A percentile compares a stretch with the other conserved stretches of the same genome.
phyloP scores from a whole-genome alignment of 805 yeast genomes.

The Zygosaccharomyces bisporus region DNA sequence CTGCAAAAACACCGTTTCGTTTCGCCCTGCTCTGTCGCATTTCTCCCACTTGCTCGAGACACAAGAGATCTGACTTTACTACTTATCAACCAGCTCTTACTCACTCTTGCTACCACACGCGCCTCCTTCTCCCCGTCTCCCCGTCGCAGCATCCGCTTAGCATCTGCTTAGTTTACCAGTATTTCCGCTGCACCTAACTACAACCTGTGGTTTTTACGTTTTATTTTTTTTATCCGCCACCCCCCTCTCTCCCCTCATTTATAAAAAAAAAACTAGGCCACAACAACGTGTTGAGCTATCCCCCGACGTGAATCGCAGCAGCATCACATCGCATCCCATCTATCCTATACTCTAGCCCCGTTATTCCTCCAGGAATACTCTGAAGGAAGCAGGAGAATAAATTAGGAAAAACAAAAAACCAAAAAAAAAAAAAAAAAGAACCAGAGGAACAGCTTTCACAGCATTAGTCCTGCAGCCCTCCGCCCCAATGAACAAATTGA shows the following conservation, averaged over 20 bases:
- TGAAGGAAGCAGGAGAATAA: not conserved
- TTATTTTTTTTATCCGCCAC: not conserved
- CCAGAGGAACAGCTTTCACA: not conserved
- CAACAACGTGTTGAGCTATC: not conserved
- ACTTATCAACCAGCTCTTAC: not conserved
- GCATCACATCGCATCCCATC: not conserved
- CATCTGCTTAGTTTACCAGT: not conserved
- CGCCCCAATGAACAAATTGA: constrained; percentile 15
- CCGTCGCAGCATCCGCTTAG: too few species aligned
- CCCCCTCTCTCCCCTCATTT: not conserved
- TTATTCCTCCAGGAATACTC: too few species aligned
- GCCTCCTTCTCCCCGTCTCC: too few species aligned
- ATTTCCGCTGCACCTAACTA: not conserved
- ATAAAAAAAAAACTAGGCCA: not conserved
- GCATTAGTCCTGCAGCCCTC: not conserved
- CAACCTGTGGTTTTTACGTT: too few species aligned
- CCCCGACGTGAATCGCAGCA: not conserved
- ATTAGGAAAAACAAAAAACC: not conserved
- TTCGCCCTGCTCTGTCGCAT: not conserved
- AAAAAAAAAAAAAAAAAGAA: not conserved
- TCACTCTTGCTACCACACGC: not conserved
- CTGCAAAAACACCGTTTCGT: not conserved
- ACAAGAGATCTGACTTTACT: not conserved
- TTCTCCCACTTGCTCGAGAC: not conserved
- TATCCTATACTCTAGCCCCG: not conserved